These are phyloP conservation scores for Ustilago vetiveriae DNA, from an alignment of 1,284 basidiomycete genomes.

Conservation along the genomic window DNA sequence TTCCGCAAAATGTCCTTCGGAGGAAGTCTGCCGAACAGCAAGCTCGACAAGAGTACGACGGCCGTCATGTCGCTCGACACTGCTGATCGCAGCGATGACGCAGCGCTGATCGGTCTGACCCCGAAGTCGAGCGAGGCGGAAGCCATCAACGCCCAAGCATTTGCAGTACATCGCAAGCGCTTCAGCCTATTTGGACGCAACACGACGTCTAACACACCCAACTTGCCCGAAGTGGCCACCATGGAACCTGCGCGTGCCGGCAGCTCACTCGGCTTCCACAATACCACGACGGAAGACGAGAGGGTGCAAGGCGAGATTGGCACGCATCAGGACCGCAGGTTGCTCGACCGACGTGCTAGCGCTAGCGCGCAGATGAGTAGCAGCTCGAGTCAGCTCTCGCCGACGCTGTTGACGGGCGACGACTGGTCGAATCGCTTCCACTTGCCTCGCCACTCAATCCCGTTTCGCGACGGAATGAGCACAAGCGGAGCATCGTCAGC, in stretches of 20 bases:
- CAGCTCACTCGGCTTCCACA: slow-evolving; percentile 21
- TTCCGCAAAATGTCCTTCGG: slow-evolving; percentile 11
- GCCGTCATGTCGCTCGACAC: slow-evolving; percentile 4
- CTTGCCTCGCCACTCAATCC: slow-evolving; percentile 24
- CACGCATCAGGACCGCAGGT: neutral
- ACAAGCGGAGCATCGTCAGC: slow-evolving; percentile 15
- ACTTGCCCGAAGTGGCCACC: slow-evolving; percentile 3
- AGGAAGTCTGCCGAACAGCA: slow-evolving; percentile 14
- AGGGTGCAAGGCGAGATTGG: neutral
- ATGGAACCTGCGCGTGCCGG: slow-evolving; percentile 13
- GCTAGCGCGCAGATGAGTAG: slow-evolving; percentile 1
- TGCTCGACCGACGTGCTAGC: slow-evolving; percentile 31
- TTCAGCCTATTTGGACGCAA: slow-evolving; percentile 33
- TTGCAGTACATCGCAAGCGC: slow-evolving; percentile 17
- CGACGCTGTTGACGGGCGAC: slow-evolving; percentile 16
- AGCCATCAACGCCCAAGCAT: neutral
- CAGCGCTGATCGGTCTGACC: neutral
- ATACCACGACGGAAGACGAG: slow-evolving; percentile 3
- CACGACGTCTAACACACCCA: slow-evolving; percentile 17
- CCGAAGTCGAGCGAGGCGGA: slow-evolving; percentile 6
- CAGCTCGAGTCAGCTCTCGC: slow-evolving; percentile 13
- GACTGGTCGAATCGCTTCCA: slow-evolving; percentile 39
- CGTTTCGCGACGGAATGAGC: neutral
- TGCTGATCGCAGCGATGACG: neutral
- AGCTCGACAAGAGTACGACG: slow-evolving; percentile 16